These are phyloP conservation scores for Micromonas pusilla DNA, from an alignment of 139 green algal genomes.

Conservation along the genomic window DNA sequence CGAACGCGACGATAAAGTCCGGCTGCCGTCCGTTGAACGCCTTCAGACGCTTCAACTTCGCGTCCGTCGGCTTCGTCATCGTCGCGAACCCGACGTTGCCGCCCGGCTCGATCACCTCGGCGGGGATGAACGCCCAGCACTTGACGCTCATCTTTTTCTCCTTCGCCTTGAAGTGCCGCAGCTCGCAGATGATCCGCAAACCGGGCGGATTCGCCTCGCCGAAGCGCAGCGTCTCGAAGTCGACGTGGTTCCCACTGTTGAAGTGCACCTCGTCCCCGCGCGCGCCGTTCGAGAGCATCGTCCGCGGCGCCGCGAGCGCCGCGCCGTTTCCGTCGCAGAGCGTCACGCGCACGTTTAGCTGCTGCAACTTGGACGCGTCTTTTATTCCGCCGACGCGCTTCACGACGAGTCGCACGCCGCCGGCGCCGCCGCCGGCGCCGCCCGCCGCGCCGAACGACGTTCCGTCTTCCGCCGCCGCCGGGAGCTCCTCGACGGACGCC, in stretches of 20 bases:
- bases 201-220: background rate
- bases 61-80: background rate
- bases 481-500: background rate
- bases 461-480: background rate
- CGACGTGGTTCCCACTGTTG: too few species aligned
- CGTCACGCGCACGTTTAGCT: background rate
- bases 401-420: background rate
- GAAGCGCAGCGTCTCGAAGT: background rate
- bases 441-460: too few species aligned
- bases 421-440: too few species aligned
- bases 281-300: too few species aligned
- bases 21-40: slow-evolving; percentile 3
- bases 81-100: background rate
- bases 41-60: background rate
- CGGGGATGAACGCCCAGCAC: slow-evolving; percentile 20
- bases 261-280: too few species aligned
- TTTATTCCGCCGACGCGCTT: slow-evolving; percentile 5
- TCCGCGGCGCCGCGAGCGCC: background rate
- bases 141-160: slow-evolving; percentile 23
- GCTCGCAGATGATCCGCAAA: slow-evolving; percentile 7
- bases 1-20: slow-evolving; percentile 6
- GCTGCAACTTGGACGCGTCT: slow-evolving; percentile 9
- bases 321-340: slow-evolving; percentile 1
- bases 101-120: slow-evolving; percentile 4
- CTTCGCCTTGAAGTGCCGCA: slow-evolving; percentile 23